Evolutionary conservation across 1,284 basidiomycete genomes (phyloP).

Genomic region (Fomitopsis pinicola): DNA sequence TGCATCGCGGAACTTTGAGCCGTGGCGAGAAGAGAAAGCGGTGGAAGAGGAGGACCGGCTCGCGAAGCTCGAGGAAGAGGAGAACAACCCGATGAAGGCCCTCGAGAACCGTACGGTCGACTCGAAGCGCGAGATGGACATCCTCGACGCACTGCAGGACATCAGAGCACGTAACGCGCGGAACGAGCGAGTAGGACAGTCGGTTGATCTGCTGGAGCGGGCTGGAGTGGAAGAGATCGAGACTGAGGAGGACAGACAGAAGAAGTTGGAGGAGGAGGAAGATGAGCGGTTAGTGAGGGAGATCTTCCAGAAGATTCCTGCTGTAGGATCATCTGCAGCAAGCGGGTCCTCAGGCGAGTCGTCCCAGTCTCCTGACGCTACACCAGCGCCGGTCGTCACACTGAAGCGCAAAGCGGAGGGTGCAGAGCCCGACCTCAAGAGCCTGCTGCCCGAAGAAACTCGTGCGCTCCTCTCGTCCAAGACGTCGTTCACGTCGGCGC

Average conservation of each 20-base stretch:
- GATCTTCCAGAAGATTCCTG: conserved; percentile 77
- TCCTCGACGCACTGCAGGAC: conserved; percentile 94
- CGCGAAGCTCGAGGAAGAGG: conserved; percentile 79
- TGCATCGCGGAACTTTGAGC: conserved; percentile 92
- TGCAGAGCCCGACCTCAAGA: conserved; percentile 64
- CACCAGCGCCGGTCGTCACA: conserved; percentile 47
- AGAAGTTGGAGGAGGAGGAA: conserved; percentile 75
- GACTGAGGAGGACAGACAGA: conserved; percentile 65
- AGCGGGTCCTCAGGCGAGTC: conserved; percentile 18
- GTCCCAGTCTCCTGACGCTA: conserved; percentile 14
- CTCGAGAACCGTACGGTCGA: conserved; percentile 90
- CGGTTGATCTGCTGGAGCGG: conserved; percentile 57
- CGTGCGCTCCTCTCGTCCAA: conserved; percentile 60
- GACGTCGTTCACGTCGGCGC: conserved; percentile 26
- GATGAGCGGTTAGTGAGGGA: conserved; percentile 86
- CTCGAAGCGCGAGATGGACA: conserved; percentile 97
- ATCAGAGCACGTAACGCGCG: conserved; percentile 91
- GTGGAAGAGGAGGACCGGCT: conserved; percentile 74
- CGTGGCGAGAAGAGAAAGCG: conserved; percentile 78
- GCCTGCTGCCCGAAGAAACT: conserved; percentile 70
- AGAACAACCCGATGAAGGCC: conserved; percentile 96
- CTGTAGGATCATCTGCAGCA: conserved; percentile 30
- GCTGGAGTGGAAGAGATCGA: conserved; percentile 60
- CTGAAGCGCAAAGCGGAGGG: conserved; percentile 79
- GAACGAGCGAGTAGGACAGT: conserved; percentile 75